Evolutionary conservation across 2,329 filamentous ascomycete genomes (phyloP).

Genomic region (Penicillium sp.): DNA sequence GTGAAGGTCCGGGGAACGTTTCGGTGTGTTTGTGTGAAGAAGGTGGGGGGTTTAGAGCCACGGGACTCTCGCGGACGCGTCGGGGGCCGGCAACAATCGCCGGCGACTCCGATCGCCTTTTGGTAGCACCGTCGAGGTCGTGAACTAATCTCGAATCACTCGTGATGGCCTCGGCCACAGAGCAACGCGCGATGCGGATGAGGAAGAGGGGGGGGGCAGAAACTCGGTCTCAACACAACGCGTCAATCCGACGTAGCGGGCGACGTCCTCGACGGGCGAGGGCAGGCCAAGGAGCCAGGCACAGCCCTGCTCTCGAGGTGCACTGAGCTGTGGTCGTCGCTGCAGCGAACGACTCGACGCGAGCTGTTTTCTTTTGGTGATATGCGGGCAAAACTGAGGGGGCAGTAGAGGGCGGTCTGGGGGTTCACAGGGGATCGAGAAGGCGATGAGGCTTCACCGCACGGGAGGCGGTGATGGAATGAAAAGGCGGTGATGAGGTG

Average conservation of each 20-base stretch:
- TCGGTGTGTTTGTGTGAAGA: background rate
- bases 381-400: slow-evolving; percentile 32
- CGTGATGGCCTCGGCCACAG: slow-evolving; percentile 1
- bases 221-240: slow-evolving; percentile 1
- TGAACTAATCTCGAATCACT: background rate
- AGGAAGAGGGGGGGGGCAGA: slow-evolving; percentile 1
- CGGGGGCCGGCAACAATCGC: background rate
- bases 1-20: background rate
- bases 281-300: slow-evolving; percentile 4
- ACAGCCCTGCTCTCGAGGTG: slow-evolving; percentile 4
- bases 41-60: background rate
- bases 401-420: slow-evolving; percentile 33
- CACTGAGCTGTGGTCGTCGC: background rate
- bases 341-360: background rate
- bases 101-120: background rate
- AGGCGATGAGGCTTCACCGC: slow-evolving; percentile 31
- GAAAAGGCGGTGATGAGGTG: slow-evolving; percentile 19
- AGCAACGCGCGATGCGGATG: background rate
- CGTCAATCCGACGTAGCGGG: background rate
- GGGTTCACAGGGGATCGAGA: slow-evolving; percentile 13
- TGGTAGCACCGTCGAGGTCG: background rate
- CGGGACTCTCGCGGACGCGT: slow-evolving; percentile 5
- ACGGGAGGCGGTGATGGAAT: slow-evolving; percentile 35
- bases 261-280: slow-evolving; percentile 3
- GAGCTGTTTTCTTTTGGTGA: slow-evolving; percentile 4